Evolutionary conservation across 2,329 filamentous ascomycete species (phyloP), one percentile per base, ranked within the genome.

Genomic region (Basipetospora chlamydospora): DNA sequence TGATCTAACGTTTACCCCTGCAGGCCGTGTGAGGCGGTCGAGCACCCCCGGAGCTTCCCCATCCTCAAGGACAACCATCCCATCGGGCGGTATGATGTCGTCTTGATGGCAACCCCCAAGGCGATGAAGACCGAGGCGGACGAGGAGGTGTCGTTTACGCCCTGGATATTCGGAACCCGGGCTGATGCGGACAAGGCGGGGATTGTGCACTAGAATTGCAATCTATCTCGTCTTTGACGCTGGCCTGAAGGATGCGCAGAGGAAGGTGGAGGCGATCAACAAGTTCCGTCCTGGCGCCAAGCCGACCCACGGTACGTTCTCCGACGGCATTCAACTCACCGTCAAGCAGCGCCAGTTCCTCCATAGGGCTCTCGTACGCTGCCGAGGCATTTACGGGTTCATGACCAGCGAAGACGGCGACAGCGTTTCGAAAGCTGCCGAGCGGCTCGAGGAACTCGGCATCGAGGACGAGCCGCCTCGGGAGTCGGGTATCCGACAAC

Each of bases 181-280:
- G 10, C 8, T 3, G 10, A 15, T 13, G 35, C 35, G 26, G 9
- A 38, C 20, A 20, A 15, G 7, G 28, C 20, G 16, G 33, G 23
- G n/a, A 15, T 3, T 9, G 23, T 22, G 17, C 33, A 33, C 2
- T 40, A 40, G 38, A 18, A 33, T n/a, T 31, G 33, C 28, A 33
- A n/a, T 28, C 8, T 26, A 28, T 17, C 28, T 40, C 18, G 3
- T 0, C 28, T 40, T 40, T 15, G 17, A 37, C 11, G 21, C 29
- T 2, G 22, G 23, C 9, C 6, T 40, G 6, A 1, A 10, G 3
- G 33, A 40, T 5, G 4, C 2, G 16, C 5, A 35, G 17, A 15
- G 31, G 4, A 38, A 34, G 23, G 31, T 33, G 18, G 22, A 38
- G 18, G 35, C 28, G 12, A 10, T 26, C 20, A 10, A 26, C 28